A percentile compares a stretch with the other conserved stretches of the same genome.
These are phyloP conservation scores for Mycosphaerella sp. DNA, from an alignment of 2,329 filamentous ascomycete genomes.

Conservation along the genomic window DNA sequence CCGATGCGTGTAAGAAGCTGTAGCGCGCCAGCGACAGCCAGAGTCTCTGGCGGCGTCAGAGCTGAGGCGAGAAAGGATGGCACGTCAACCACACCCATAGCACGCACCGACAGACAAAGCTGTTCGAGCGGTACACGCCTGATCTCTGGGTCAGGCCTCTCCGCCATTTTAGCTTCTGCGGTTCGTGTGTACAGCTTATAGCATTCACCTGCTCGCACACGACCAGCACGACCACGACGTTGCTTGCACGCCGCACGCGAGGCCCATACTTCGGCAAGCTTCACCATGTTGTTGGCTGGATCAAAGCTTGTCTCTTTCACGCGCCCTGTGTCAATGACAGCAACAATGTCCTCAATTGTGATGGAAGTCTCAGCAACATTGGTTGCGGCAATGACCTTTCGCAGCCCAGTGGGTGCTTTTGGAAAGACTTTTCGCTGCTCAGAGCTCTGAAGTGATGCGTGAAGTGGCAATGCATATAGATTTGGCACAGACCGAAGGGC, in stretches of 20 bases:
- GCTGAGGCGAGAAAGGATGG: slow-evolving; percentile 74
- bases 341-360: slow-evolving; percentile 95
- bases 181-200: slow-evolving; percentile 92
- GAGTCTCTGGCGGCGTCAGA: slow-evolving; percentile 77
- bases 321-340: slow-evolving; percentile 88
- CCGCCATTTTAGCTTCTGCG: slow-evolving; percentile 76
- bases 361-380: slow-evolving; percentile 99
- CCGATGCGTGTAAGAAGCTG: slow-evolving; percentile 76
- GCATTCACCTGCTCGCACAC: slow-evolving; percentile 84
- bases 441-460: slow-evolving; percentile 81
- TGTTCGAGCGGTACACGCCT: slow-evolving; percentile 88
- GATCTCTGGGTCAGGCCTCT: slow-evolving; percentile 89
- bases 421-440: slow-evolving; percentile 87
- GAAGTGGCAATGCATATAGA: slow-evolving; percentile 76
- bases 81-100: slow-evolving; percentile 86
- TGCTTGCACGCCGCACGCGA: slow-evolving; percentile 93
- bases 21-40: slow-evolving; percentile 81
- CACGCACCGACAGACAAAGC: slow-evolving; percentile 86
- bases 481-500: slow-evolving; percentile 58
- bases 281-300: slow-evolving; percentile 85
- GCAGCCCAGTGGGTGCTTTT: slow-evolving; percentile 66
- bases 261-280: slow-evolving; percentile 90
- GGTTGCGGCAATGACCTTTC: slow-evolving; percentile 90
- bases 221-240: slow-evolving; percentile 82
- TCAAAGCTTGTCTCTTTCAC: slow-evolving; percentile 98